phyloP scores from a whole-genome alignment of 129 eudicot genomes.

The Artemisia tridentata region DNA sequence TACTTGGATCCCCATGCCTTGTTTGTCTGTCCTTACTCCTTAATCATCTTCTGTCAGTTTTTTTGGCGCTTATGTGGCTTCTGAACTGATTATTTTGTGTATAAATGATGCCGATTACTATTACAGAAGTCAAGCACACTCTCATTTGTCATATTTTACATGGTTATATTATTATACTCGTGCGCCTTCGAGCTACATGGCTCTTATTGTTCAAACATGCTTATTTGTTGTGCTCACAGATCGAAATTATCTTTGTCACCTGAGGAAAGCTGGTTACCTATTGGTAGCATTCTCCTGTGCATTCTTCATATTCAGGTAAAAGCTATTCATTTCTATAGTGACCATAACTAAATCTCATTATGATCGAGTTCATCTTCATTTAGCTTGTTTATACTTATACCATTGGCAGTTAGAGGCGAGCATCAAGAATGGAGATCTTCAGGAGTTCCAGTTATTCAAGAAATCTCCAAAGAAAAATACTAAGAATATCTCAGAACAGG shows the following conservation, averaged over 20 bases:
- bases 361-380: conserved; percentile 13
- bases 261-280: conserved; percentile 96
- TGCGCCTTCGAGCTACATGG: neutral
- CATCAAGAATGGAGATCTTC: conserved; percentile 69
- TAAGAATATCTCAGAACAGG: conserved; percentile 38
- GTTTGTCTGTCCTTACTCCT: neutral
- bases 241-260: conserved; percentile 78
- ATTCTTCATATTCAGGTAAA: conserved; percentile 85
- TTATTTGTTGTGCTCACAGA: conserved; percentile 33
- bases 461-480: conserved; percentile 38
- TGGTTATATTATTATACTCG: neutral
- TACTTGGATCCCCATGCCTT: neutral
- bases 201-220: neutral
- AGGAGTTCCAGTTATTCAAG: conserved; percentile 50
- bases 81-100: neutral
- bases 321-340: neutral
- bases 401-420: conserved; percentile 84
- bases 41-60: neutral
- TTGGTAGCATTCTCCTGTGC: conserved; percentile 85
- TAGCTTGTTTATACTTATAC: neutral
- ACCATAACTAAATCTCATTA: neutral
- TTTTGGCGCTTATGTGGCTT: neutral
- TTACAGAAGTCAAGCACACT: neutral
- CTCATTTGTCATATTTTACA: conserved; percentile 3
- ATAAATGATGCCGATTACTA: neutral